Evolutionary conservation across 345 rosid species (phyloP), one percentile per base, ranked within the genome.

Genomic region (Carallia brachiata): DNA sequence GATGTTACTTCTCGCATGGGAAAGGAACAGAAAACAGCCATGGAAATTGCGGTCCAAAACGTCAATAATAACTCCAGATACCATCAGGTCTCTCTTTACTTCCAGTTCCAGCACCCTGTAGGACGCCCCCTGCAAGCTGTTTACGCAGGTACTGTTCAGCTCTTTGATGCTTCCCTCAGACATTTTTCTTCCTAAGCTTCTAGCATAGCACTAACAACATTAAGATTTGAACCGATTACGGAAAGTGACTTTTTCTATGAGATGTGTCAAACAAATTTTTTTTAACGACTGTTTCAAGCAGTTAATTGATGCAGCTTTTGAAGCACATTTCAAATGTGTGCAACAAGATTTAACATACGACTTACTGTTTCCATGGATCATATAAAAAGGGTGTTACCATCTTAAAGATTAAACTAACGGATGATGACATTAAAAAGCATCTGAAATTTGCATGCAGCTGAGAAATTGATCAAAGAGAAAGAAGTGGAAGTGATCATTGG

Each of bases 11-110:
- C 85, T 2, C 75, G 80, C 18, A 73, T 37, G 15, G 81, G 81
- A 36, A 80, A 69, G 66, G 86, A 84, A 71, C 71, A 73, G 75
- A 79, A 66, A 71, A 69, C 68, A 1, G 88, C 87, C 1, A 65
- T 88, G 72, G 80, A 81, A 72, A 52, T 52, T 19, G 56, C 56
- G 8, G 56, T 52, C 56, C 56, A 52, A 52, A 52, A 52, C 56
- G 5, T 52, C 23, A 52, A 52, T 19, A 52, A n/a, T 18, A 7
- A 19, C 9, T 52, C 56, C 23, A 52, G 23, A 52, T 7, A 5
- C 23, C 56, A 52, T 19, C 27, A 18, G 56, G 8, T 52, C 56
- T 52, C 8, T 52, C 27, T 52, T 6, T 19, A 52, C 8, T 52
- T 52, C 56, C 18, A 52, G 27, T 52, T 52, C 56, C 18, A 52